Evolutionary conservation across 164 flowering plant species (phyloP), one percentile per base, ranked within the genome.

Genomic region (Sedum album): DNA sequence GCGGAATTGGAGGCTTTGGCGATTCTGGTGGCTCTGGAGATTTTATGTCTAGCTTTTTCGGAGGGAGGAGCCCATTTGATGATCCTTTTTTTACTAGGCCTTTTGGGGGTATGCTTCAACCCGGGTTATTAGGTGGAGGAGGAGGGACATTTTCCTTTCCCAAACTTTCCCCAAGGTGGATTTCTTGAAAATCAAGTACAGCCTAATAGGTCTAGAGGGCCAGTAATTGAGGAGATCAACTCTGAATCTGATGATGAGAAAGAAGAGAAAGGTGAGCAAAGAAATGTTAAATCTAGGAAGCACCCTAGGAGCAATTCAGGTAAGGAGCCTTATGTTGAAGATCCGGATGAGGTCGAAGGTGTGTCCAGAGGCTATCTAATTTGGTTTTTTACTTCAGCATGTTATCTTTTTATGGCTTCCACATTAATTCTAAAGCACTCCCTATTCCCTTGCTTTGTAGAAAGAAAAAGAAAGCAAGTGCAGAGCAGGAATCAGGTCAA

Each of bases 61-160:
- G 90, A 8, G 93, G 92, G 70, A 77, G 85, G 60, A 86, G 88
- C 69, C 93, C 93, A 1, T 91, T 93, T 70, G 89, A 86, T 74
- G 93, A 89, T 38, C 97, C 97, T 69, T 86, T 86, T 75, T 87
- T 91, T 78, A 73, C 76, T 26, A 82, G 64, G 25, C 84, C 83
- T 41, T 79, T 83, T 74, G 86, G 89, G 7, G 66, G 84, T 67
- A 78, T 86, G 82, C 72, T 80, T 66, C 75, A 74, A 31, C 70
- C 85, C 0, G 69, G 77, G 73, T 14, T 82, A 10, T 81, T 83
- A 65, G 79, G 84, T 26, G 23, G 78, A 1, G 26, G 7, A 17
- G 81, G 76, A 18, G 15, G 48, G 48, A 13, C 15, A 17, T 44
- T 44, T 44, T 44, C 48, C 48, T 44, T 44, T 44, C 48, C 48